Base-by-base conservation (phyloP, 768 basidiomycete species). In the Amanita rubescens region DNA sequence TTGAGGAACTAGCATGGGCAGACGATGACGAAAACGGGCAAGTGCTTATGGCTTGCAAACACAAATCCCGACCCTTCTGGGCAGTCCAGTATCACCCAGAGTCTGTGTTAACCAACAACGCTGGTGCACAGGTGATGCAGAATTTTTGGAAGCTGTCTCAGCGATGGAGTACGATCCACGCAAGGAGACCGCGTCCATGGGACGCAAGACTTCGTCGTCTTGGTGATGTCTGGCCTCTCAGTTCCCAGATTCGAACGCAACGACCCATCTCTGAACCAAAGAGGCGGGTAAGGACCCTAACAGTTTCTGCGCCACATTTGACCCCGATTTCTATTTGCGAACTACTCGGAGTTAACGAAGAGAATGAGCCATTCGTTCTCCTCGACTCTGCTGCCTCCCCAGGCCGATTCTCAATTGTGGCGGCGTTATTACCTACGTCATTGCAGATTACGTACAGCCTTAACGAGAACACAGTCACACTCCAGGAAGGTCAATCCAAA, bases 71-170 rank as follows among this genome's bases (percentile, higher is more conserved):
- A 55, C 90, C 90, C 3, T 88, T 90, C 61, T 92, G 87, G 85
- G 89, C 86, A 3, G 90, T 93, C 20, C 90, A 93, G 62, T 93
- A 92, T 64, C 90, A 93, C 63, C 90, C 90, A 5, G 90, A 92
- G 63, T 92, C 90, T 3, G 79, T 87, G 3, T 76, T 85, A 59
- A 92, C 89, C 2, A 70, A 73, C 39, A 79, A 76, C 2, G 86
- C 85, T 5, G 89, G 89, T 1, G 60, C 76, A n/a, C 76, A 83
- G 53, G 79, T 90, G 14, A 57, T 91, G 53, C 66, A 65, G 19
- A 92, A 90, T 65, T 91, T 91, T 63, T 91, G 87, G 87, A 65
- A 67, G 20, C 71, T 89, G 17, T 82, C 87, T 17, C 71, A 75
- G 48, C 65, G 66, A 7, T 91, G 88, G 87, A 69, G 74, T 3